phyloP scores from a whole-genome alignment of 2,329 filamentous ascomycete genomes.

The Fusarium solani-melongenae region DNA sequence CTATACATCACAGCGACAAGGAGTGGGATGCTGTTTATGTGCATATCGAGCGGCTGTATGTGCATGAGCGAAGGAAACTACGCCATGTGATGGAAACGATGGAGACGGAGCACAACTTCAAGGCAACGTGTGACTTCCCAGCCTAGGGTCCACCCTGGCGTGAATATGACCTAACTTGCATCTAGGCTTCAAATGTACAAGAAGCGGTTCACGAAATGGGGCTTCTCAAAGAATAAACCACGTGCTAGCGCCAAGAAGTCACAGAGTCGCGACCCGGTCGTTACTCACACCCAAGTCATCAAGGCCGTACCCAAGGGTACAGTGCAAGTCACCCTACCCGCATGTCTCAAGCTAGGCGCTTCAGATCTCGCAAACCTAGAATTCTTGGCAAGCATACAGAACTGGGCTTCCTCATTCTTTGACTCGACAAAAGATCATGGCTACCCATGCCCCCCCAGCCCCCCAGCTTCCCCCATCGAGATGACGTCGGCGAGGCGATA shows the following conservation, averaged over 20 bases:
- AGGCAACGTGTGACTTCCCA: slow-evolving; percentile 13
- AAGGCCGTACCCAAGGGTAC: not conserved
- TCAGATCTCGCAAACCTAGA: not conserved
- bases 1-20: slow-evolving; percentile 7
- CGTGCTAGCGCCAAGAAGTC: not conserved
- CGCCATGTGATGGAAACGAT: slow-evolving; percentile 19
- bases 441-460: not conserved
- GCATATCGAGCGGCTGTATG: slow-evolving; percentile 7
- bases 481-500: not conserved
- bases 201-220: slow-evolving; percentile 27
- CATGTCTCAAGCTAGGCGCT: not conserved
- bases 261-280: not conserved
- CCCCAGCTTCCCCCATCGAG: no score
- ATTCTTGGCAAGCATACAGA: slow-evolving; percentile 12
- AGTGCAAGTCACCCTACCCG: not conserved
- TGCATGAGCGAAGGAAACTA: slow-evolving; percentile 17
- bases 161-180: not conserved
- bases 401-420: slow-evolving; percentile 13
- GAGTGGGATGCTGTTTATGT: slow-evolving; percentile 17
- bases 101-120: slow-evolving; percentile 22
- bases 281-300: not conserved
- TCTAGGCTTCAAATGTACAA: slow-evolving; percentile 19
- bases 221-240: slow-evolving; percentile 15
- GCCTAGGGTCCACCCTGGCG: not conserved
- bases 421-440: not conserved